phyloP scores from a whole-genome alignment of 2,329 filamentous ascomycete species.

The Pseudogymnoascus sp. region DNA sequence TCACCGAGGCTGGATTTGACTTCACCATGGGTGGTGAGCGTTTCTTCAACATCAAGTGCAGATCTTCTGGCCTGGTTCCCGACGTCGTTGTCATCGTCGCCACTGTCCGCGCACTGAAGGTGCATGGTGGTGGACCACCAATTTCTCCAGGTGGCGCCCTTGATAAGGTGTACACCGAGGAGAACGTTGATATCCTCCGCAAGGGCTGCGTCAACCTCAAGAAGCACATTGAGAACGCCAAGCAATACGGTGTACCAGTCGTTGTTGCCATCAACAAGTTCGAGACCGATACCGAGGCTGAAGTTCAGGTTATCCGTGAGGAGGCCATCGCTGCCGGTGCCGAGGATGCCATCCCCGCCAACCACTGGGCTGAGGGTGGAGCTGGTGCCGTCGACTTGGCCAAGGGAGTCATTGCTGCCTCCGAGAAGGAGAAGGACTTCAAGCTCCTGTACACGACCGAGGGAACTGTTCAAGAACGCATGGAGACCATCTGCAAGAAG shows the following conservation, averaged over 20 bases:
- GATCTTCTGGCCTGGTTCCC: conserved; percentile 82
- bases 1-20: conserved; percentile 96
- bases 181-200: conserved; percentile 87
- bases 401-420: conserved; percentile 73
- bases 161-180: conserved; percentile 80
- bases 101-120: conserved; percentile 90
- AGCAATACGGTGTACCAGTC: conserved; percentile 81
- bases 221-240: conserved; percentile 91
- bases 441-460: conserved; percentile 77
- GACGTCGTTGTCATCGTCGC: conserved; percentile 94
- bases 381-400: conserved; percentile 84
- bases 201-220: conserved; percentile 87
- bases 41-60: conserved; percentile 99
- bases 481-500: conserved; percentile 78
- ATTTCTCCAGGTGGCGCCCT: conserved; percentile 80
- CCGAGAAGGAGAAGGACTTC: conserved; percentile 77
- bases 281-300: conserved; percentile 84
- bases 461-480: conserved; percentile 74
- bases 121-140: conserved; percentile 91
- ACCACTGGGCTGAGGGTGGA: conserved; percentile 95
- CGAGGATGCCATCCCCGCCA: conserved; percentile 84
- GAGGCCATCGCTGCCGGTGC: conserved; percentile 88
- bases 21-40: conserved; percentile 99
- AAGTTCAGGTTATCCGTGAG: conserved; percentile 80
- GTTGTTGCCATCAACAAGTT: conserved; percentile 98